A percentile compares a stretch with the other conserved stretches of the same genome.
phyloP scores from a whole-genome alignment of 148 eudicot species.

The Selenicereus undatus region DNA sequence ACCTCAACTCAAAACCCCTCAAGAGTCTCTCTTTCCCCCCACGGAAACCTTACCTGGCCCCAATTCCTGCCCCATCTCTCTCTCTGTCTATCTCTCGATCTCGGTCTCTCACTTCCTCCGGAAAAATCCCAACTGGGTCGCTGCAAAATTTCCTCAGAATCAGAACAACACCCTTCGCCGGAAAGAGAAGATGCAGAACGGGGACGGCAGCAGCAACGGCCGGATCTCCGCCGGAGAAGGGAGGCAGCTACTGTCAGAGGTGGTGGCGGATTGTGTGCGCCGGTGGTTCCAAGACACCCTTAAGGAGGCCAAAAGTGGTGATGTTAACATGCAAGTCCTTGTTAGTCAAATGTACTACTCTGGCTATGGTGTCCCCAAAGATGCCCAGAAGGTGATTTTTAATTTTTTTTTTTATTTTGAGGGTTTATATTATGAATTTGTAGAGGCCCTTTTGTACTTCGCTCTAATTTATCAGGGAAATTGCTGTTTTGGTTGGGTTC shows the following conservation, averaged over 20 bases:
- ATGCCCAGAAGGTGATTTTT: constrained; percentile 61
- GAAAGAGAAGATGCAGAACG: constrained; percentile 35
- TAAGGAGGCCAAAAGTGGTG: constrained; percentile 69
- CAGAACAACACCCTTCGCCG: too few species aligned
- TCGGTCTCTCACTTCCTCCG: not conserved
- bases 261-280: constrained; percentile 61
- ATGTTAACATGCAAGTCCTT: constrained; percentile 71
- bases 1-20: not conserved
- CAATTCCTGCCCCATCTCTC: not conserved
- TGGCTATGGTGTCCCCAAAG: constrained; percentile 68
- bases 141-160: not conserved
- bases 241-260: constrained; percentile 46
- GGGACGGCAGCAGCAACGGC: constrained; percentile 21
- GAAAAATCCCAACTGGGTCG: not conserved
- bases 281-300: constrained; percentile 71
- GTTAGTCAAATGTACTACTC: constrained; percentile 71
- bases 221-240: constrained; percentile 17
- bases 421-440: not conserved
- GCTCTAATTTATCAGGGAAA: not conserved
- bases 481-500: not conserved
- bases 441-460: not conserved
- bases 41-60: not conserved
- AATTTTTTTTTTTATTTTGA: not conserved
- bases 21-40: constrained; percentile 11
- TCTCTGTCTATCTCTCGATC: not conserved